These are phyloP conservation scores for Pascua guehoae DNA, from an alignment of 1,284 basidiomycete genomes.

Conservation along the genomic window DNA sequence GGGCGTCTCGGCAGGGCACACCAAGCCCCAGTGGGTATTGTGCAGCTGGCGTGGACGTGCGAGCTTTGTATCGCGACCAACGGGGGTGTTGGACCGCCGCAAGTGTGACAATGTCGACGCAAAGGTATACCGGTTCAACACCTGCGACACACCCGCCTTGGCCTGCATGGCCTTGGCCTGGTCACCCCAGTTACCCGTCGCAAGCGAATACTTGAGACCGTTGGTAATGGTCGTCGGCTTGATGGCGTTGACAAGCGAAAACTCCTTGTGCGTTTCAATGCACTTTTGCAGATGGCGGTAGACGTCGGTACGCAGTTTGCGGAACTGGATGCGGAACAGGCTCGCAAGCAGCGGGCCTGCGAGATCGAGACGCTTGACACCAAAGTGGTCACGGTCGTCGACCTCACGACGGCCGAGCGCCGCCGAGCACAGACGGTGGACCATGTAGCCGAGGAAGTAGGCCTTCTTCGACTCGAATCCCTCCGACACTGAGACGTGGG, in stretches of 20 bases:
- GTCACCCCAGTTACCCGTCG: slow-evolving; percentile 99
- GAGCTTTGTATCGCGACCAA: slow-evolving; percentile 98
- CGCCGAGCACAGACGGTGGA: slow-evolving; percentile 88
- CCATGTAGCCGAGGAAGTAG: slow-evolving; percentile 99
- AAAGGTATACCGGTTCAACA: slow-evolving; percentile 97
- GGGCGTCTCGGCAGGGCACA: slow-evolving; percentile 97
- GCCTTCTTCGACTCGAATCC: slow-evolving; percentile 98
- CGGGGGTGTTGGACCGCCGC: slow-evolving; percentile 95
- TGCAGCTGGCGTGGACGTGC: slow-evolving; percentile 98
- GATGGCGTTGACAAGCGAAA: slow-evolving; percentile 86
- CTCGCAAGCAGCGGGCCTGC: slow-evolving; percentile 93
- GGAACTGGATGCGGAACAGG: slow-evolving; percentile 95
- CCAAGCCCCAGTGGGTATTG: slow-evolving; percentile 99
- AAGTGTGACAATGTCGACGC: slow-evolving; percentile 97
- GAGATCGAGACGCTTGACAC: slow-evolving; percentile 94
- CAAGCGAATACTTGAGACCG: slow-evolving; percentile 95
- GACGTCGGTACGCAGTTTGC: slow-evolving; percentile 93
- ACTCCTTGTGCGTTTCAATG: slow-evolving; percentile 94
- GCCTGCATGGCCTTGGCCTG: slow-evolving; percentile 98
- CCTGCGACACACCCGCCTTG: slow-evolving; percentile 97
- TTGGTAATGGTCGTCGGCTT: slow-evolving; percentile 97
- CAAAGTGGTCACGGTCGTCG: slow-evolving; percentile 99
- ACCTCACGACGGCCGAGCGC: slow-evolving; percentile 91
- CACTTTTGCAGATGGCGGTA: slow-evolving; percentile 98
- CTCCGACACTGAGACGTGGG: slow-evolving; percentile 93